Conservation (phyloP, 2,329 filamentous ascomycete species). For the Elsinoe arachidis region DNA sequence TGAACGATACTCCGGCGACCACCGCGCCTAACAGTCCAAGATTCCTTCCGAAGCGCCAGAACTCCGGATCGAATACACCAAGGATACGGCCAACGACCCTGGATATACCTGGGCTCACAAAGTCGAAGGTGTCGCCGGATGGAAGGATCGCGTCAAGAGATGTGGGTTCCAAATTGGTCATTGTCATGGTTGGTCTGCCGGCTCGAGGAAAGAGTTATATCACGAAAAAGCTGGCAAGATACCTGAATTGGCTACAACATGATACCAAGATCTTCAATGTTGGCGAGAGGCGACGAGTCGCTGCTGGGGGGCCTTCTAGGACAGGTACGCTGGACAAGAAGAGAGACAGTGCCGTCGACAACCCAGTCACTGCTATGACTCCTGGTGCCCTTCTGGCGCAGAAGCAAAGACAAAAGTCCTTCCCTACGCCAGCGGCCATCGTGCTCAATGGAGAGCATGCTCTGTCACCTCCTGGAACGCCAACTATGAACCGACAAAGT, state of each 20-base stretch:
- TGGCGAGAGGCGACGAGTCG: conserved; percentile 77
- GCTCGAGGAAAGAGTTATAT: conserved; percentile 97
- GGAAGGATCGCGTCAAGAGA: conserved; percentile 88
- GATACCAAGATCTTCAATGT: conserved; percentile 97
- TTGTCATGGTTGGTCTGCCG: conserved; percentile 95
- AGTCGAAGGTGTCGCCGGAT: conserved; percentile 90
- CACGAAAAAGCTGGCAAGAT: conserved; percentile 93
- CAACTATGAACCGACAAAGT: conserved; percentile 17
- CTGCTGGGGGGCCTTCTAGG: conserved; percentile 48
- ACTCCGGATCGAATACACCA: conserved; percentile 69
- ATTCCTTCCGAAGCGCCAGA: conserved; percentile 59
- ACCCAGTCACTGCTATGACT: conserved; percentile 16
- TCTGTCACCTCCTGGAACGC: conserved; percentile 27
- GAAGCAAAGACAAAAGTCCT: conserved; percentile 19
- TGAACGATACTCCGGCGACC: conserved; percentile 55
- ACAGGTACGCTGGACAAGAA: conserved; percentile 26
- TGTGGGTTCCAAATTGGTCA: conserved; percentile 91
- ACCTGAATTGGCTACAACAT: conserved; percentile 95
- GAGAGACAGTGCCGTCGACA: conserved; percentile 17
- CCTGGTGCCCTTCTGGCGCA: conserved; percentile 18
- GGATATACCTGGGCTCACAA: conserved; percentile 92
- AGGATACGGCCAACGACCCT: conserved; percentile 84
- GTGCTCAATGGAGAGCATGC: conserved; percentile 49
- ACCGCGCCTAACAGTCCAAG: conserved; percentile 55
- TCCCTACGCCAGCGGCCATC: conserved; percentile 44